Conservation (phyloP, 2,329 filamentous ascomycete genomes). For the Xylaria sp. region DNA sequence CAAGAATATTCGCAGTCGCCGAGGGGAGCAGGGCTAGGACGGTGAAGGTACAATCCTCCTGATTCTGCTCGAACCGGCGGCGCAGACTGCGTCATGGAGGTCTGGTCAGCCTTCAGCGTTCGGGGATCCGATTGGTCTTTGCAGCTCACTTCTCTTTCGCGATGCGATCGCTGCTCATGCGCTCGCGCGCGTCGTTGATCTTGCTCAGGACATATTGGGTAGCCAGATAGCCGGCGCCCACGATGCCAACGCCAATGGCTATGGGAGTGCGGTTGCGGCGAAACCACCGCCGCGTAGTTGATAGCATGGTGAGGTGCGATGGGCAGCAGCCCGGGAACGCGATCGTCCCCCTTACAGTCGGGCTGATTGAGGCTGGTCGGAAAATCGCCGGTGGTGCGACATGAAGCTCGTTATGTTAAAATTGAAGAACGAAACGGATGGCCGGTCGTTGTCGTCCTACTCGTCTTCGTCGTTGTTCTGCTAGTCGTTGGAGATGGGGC, state of each 20-base stretch:
- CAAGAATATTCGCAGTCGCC: conserved; percentile 87
- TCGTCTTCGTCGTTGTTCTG: background rate
- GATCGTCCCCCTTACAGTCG: background rate
- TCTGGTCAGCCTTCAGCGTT: conserved; percentile 6
- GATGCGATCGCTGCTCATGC: conserved; percentile 95
- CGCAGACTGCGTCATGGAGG: conserved; percentile 72
- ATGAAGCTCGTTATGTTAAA: conserved; percentile 35
- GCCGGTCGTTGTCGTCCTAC: background rate
- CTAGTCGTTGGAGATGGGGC: background rate
- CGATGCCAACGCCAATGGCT: conserved; percentile 85
- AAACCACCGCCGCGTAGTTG: conserved; percentile 87
- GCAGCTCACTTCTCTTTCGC: conserved; percentile 88
- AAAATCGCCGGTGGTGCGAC: conserved; percentile 21
- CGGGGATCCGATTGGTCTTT: background rate
- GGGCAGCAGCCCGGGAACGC: background rate
- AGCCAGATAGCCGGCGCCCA: conserved; percentile 90
- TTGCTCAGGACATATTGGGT: conserved; percentile 93
- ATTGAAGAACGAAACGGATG: background rate
- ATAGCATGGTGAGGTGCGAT: conserved; percentile 61
- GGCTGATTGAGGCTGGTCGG: conserved; percentile 3
- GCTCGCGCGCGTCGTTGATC: conserved; percentile 91
- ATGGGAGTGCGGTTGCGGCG: conserved; percentile 90
- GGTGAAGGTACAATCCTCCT: conserved; percentile 98
- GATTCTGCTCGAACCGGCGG: conserved; percentile 97
- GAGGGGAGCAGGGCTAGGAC: conserved; percentile 95